Evolutionary conservation across 768 basidiomycete species (phyloP).

Genomic region (Agaricus bisporus): DNA sequence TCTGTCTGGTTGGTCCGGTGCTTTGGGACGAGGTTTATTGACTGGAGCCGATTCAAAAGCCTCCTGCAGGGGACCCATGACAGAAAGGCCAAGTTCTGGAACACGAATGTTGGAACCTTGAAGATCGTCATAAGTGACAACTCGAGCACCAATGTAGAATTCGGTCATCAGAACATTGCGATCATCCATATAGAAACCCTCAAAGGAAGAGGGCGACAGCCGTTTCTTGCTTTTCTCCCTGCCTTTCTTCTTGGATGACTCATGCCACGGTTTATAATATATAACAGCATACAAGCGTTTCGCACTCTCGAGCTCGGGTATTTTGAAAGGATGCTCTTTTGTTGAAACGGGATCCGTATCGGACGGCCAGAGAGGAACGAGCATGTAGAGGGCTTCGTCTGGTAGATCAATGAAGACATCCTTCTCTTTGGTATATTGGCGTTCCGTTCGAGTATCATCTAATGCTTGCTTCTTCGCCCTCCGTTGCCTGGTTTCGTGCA

Average conservation of each 20-base stretch:
- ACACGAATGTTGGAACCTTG: constrained; percentile 68
- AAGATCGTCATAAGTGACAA: constrained; percentile 68
- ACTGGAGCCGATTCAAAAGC: constrained; percentile 42
- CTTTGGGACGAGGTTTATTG: constrained; percentile 13
- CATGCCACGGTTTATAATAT: constrained; percentile 51
- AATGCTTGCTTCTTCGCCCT: constrained; percentile 12
- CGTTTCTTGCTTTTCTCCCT: constrained; percentile 40
- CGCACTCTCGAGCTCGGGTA: constrained; percentile 38
- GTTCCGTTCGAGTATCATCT: constrained; percentile 22
- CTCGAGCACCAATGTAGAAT: constrained; percentile 71
- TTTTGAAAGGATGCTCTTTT: constrained; percentile 21
- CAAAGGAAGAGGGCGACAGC: constrained; percentile 30
- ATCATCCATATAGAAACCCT: constrained; percentile 26
- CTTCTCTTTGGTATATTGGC: constrained; percentile 18
- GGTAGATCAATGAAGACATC: constrained; percentile 60
- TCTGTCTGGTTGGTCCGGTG: neutral
- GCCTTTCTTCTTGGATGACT: constrained; percentile 22
- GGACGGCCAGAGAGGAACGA: constrained; percentile 79
- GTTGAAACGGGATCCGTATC: constrained; percentile 50
- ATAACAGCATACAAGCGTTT: constrained; percentile 71
- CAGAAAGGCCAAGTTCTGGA: constrained; percentile 62
- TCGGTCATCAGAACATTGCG: constrained; percentile 48
- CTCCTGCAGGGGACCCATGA: constrained; percentile 53
- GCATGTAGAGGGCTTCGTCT: constrained; percentile 71
- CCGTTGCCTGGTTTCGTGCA: constrained; percentile 17